A percentile compares a stretch with the other conserved stretches of the same genome.
phyloP scores from a whole-genome alignment of 371 early-diverging fungal species.

The Mucor saturninus region DNA sequence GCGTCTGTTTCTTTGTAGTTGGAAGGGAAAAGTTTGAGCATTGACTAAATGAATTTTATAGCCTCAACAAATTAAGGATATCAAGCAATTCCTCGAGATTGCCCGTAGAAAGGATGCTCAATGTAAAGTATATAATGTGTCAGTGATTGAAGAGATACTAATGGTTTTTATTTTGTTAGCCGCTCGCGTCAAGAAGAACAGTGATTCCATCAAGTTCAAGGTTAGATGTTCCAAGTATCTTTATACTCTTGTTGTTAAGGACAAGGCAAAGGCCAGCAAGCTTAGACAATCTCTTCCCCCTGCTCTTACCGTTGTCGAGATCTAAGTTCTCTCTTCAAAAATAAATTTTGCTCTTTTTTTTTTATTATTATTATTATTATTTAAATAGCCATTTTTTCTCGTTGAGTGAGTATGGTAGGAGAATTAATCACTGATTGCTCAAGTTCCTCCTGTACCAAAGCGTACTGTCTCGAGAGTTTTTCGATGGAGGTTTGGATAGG shows the following conservation, averaged over 20 bases:
- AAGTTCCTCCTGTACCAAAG: slow-evolving; percentile 13
- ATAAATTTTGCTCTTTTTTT: neutral
- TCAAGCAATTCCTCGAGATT: slow-evolving; percentile 97
- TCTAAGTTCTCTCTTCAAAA: slow-evolving; percentile 8
- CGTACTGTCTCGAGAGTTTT: slow-evolving; percentile 16
- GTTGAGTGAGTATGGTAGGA: neutral
- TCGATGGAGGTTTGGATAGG: slow-evolving; percentile 27
- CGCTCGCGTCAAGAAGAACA: slow-evolving; percentile 97
- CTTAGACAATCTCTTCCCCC: slow-evolving; percentile 92
- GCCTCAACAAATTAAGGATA: slow-evolving; percentile 98
- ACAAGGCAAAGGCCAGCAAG: slow-evolving; percentile 96
- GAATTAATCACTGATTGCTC: neutral
- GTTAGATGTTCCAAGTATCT: slow-evolving; percentile 97
- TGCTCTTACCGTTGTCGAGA: slow-evolving; percentile 15
- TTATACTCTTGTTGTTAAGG: slow-evolving; percentile 96
- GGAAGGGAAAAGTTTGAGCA: no score
- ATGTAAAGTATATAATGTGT: neutral
- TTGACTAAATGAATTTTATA: slow-evolving; percentile 25
- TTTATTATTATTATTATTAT: neutral
- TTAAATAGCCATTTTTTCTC: slow-evolving; percentile 27
- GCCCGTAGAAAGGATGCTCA: slow-evolving; percentile 95
- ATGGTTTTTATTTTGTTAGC: slow-evolving; percentile 41
- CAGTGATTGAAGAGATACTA: neutral
- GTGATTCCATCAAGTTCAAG: slow-evolving; percentile 96
- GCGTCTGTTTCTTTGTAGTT: no score